Evolutionary conservation across 2,329 filamentous ascomycete genomes (phyloP), one percentile per base, ranked within the genome.

Genomic region (Penicillium sp.): DNA sequence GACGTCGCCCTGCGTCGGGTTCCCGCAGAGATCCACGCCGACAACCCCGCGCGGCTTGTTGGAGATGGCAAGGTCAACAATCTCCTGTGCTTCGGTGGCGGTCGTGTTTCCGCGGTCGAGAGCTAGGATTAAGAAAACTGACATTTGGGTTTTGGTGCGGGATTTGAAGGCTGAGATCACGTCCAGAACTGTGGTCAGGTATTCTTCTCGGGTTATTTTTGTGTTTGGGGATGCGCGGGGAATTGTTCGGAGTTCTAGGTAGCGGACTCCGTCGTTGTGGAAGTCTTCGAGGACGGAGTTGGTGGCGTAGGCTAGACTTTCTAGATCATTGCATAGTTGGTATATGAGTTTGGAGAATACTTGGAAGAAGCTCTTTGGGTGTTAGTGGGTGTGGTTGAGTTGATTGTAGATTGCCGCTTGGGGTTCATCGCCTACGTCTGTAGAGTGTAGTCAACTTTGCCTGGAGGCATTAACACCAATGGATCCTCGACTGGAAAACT

Each of bases 271-370:
- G 68, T 95, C 91, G 26, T 73, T 71, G 50, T 83, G 79, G 67
- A 95, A 96, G 65, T 86, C 83, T 21, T 77, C 59, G 7, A 92
- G 80, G 45, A 93, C 89, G 5, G 84, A 81, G 43, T 75, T 78
- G 1, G 90, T 92, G 26, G 89, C 85, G 65, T 84, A 81, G 42
- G 76, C 77, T 48, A 91, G 76, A 62, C 85, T 85, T 3, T 79
- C 73, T 11, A 81, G 73, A 65, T 89, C 85, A 67, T 85, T 85
- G 75, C 89, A 83, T 35, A 96, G 85, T 57, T 84, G 81, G 76
- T 95, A 93, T 64, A 93, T 93, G 72, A 92, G 92, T 44, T 83
- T 87, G 26, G 87, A 88, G 76, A 93, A 93, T 16, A 92, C 80
- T 2, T 87, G 87, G 69, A 93, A 92, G 81, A 92, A 92, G 42